These are phyloP conservation scores for Rhizopogon roseolus DNA, from an alignment of 768 basidiomycete genomes.

Conservation along the genomic window DNA sequence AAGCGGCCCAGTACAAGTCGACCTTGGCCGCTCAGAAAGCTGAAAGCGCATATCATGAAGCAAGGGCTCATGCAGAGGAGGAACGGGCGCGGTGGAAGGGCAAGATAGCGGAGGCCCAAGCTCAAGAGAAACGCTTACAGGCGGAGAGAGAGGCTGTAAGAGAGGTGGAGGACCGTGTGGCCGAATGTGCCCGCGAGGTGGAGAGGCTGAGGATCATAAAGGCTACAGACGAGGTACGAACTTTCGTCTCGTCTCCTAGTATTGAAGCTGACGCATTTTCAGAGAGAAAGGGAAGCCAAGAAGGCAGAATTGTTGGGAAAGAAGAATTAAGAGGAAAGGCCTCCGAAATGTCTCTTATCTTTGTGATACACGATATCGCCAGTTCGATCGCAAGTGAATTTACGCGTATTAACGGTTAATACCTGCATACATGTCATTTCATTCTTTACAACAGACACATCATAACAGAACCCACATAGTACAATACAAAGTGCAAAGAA, in stretches of 20 bases:
- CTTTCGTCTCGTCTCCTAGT: slow-evolving; percentile 3
- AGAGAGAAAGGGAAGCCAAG: slow-evolving; percentile 55
- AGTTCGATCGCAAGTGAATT: no score
- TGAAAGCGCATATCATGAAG: slow-evolving; percentile 56
- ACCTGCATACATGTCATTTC: background rate
- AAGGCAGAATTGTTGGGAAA: slow-evolving; percentile 31
- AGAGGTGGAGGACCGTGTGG: slow-evolving; percentile 56
- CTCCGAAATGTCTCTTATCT: background rate
- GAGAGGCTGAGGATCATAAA: slow-evolving; percentile 61
- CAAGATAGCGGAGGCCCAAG: slow-evolving; percentile 41
- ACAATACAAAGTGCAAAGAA: background rate
- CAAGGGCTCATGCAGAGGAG: slow-evolving; percentile 52
- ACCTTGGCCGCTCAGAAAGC: slow-evolving; percentile 57
- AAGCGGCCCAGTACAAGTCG: slow-evolving; percentile 47
- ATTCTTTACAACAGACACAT: background rate
- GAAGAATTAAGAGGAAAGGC: background rate
- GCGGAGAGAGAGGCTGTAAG: slow-evolving; percentile 46
- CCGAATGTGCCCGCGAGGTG: slow-evolving; percentile 71
- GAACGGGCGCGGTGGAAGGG: slow-evolving; percentile 49
- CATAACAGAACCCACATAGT: background rate
- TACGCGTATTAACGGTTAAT: background rate
- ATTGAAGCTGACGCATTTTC: background rate
- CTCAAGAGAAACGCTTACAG: slow-evolving; percentile 46
- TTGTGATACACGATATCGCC: no score
- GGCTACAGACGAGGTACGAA: slow-evolving; percentile 56